phyloP scores from a whole-genome alignment of 2,329 filamentous ascomycete species.

The Alternaria postmessia region DNA sequence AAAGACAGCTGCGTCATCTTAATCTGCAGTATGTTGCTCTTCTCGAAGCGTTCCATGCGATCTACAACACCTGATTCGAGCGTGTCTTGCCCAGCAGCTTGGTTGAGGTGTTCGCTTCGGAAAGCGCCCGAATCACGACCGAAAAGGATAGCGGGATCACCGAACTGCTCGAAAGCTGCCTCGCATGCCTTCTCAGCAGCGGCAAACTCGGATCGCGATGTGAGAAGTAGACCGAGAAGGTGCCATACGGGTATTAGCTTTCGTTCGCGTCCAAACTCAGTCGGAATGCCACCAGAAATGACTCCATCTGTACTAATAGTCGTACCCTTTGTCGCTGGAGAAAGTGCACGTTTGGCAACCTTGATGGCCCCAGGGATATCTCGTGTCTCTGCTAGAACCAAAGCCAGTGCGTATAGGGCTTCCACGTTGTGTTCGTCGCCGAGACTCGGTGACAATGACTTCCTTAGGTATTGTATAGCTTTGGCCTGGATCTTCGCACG shows the following conservation, averaged over 20 bases:
- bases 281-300: constrained; percentile 33
- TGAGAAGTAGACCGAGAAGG: constrained; percentile 83
- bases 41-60: constrained; percentile 83
- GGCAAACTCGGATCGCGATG: constrained; percentile 82
- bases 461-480: constrained; percentile 78
- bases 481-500: constrained; percentile 78
- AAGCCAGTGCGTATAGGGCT: constrained; percentile 78
- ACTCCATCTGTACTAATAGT: constrained; percentile 44
- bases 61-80: constrained; percentile 68
- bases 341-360: constrained; percentile 78
- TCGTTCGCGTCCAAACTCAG: constrained; percentile 61
- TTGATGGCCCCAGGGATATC: constrained; percentile 83
- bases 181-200: constrained; percentile 85
- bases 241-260: constrained; percentile 87
- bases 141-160: constrained; percentile 73
- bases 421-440: constrained; percentile 74
- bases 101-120: constrained; percentile 72
- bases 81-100: constrained; percentile 25
- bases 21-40: constrained; percentile 86
- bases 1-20: constrained; percentile 94
- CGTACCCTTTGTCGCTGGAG: constrained; percentile 58
- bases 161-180: constrained; percentile 89
- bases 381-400: constrained; percentile 88
- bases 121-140: constrained; percentile 64
- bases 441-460: constrained; percentile 72